phyloP scores from a whole-genome alignment of 2,329 filamentous ascomycete genomes.

The Exophiala oligosperma region DNA sequence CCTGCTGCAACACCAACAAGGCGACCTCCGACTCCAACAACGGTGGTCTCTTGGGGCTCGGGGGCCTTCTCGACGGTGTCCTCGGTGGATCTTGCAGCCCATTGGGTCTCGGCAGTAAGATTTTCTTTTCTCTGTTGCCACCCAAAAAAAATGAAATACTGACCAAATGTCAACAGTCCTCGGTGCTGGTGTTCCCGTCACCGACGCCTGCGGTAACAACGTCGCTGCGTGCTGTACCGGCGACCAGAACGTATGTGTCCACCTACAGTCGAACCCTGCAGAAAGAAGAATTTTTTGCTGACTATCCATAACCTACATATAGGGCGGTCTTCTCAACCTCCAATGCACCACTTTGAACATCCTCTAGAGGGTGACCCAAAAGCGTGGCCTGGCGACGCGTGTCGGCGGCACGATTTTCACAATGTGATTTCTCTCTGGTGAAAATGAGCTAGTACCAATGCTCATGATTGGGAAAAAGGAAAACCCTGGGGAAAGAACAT shows the following conservation, averaged over 20 bases:
- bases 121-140: not conserved
- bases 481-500: too few relatives aligned
- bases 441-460: too few relatives aligned
- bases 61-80: not conserved
- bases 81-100: conserved; percentile 1
- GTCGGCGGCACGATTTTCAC: too few relatives aligned
- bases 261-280: too few relatives aligned
- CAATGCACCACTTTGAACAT: not conserved
- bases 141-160: too few relatives aligned
- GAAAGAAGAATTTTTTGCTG: too few relatives aligned
- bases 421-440: too few relatives aligned
- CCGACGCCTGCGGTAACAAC: conserved; percentile 1
- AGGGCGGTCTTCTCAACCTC: not conserved
- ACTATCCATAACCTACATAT: not conserved
- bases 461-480: too few relatives aligned
- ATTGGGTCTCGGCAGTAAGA: not conserved
- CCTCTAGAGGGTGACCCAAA: not conserved
- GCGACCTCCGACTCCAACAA: not conserved
- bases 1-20: conserved; percentile 5
- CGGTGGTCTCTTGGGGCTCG: not conserved
- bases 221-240: conserved; percentile 1
- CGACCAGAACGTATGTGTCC: not conserved
- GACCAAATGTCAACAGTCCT: not conserved
- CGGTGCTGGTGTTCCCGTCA: not conserved
- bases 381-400: too few relatives aligned